A percentile compares a stretch with the other conserved stretches of the same genome.
Evolutionary conservation across 73 alveolate species (phyloP).

Genomic region (Paramecium pentaurelia): DNA sequence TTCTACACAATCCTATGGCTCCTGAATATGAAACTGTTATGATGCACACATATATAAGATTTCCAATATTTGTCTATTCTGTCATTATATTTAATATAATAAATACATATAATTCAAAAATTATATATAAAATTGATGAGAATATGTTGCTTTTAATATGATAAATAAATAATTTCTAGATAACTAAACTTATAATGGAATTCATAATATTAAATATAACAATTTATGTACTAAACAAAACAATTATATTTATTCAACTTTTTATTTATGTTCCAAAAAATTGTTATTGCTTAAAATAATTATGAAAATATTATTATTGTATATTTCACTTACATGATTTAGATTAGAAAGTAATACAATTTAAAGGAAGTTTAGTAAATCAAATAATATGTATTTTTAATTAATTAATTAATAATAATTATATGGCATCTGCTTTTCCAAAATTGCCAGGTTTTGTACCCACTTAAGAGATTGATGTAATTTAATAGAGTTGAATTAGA

Average conservation of each 20-base stretch:
- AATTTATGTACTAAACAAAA: no score
- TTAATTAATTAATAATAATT: neutral
- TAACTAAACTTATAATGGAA: no score
- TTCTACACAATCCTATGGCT: neutral
- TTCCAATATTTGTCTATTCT: neutral
- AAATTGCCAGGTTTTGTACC: constrained; percentile 87
- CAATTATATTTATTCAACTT: no score
- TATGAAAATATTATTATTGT: no score
- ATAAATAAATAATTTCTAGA: no score
- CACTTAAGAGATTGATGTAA: constrained; percentile 73
- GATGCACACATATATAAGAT: neutral
- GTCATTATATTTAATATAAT: neutral
- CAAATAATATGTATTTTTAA: neutral
- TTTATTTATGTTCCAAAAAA: no score
- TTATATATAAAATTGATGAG: neutral
- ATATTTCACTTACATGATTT: no score
- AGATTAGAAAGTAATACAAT: no score
- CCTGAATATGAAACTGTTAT: neutral
- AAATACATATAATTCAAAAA: neutral
- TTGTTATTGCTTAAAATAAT: no score
- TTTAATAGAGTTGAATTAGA: constrained; percentile 38
- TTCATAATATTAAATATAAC: no score
- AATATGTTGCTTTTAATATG: neutral
- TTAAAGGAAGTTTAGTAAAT: no score
- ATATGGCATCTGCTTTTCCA: constrained; percentile 76